Percentiles rank a stretch among this genome's conserved stretches.
These are phyloP conservation scores for Lichtheimia ornata DNA, from an alignment of 371 early-diverging fungal species.

Conservation along the genomic window DNA sequence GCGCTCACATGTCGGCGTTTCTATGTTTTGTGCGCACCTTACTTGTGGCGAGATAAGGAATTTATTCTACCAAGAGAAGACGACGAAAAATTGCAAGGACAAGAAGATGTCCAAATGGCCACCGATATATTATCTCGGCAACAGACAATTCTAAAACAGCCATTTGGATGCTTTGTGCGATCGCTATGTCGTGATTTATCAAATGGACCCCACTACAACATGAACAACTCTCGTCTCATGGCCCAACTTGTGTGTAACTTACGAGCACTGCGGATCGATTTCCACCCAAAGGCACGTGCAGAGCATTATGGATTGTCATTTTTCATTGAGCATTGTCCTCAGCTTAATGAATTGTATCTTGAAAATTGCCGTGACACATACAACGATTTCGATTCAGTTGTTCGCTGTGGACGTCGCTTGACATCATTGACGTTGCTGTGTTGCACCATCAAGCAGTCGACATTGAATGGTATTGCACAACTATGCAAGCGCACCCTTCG, in stretches of 20 bases:
- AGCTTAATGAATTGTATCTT: constrained; percentile 36
- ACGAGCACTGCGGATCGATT: constrained; percentile 45
- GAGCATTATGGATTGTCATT: constrained; percentile 42
- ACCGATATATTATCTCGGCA: constrained; percentile 37
- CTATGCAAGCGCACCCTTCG: constrained; percentile 15
- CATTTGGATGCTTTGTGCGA: constrained; percentile 42
- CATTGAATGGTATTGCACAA: constrained; percentile 20
- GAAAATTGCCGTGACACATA: constrained; percentile 48
- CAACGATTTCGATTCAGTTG: constrained; percentile 40
- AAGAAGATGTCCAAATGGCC: constrained; percentile 28
- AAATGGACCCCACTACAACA: constrained; percentile 36
- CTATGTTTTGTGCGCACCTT: constrained; percentile 41
- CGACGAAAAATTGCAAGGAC: constrained; percentile 20
- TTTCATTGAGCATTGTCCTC: constrained; percentile 39
- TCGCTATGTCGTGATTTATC: constrained; percentile 42
- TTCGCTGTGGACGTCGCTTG: constrained; percentile 26
- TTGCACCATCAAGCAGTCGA: constrained; percentile 40
- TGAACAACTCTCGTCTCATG: constrained; percentile 40
- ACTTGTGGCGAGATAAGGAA: constrained; percentile 51
- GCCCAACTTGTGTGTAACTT: constrained; percentile 41
- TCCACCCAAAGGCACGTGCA: constrained; percentile 36
- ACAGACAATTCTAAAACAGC: constrained; percentile 24
- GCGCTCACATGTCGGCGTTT: constrained; percentile 38
- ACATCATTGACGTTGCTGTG: constrained; percentile 31
- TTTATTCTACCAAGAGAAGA: constrained; percentile 45